Base-by-base conservation (phyloP, 2,329 filamentous ascomycete species). In the Pseudocercospora fuligena region DNA sequence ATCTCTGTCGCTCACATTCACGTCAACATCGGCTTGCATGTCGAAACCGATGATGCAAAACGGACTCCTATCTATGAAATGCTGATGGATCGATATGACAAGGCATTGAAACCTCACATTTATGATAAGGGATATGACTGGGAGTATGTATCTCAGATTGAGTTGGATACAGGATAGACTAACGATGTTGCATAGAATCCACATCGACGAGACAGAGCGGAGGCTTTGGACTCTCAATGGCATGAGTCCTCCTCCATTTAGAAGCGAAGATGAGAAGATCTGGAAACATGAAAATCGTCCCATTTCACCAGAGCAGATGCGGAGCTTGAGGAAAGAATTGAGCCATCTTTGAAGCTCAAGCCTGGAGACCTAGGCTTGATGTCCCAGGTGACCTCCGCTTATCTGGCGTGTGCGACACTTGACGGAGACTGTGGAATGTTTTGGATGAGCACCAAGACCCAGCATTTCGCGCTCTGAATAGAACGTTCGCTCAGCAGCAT, bases 151-250 rank as follows among this genome's bases (percentile, higher is more conserved):
- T 21, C 23, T 33, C 31, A 33, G 2, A 33, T 33, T 31, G 31
- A 33, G 31, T 11, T 12, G 2, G 31, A 12, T 12, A 33, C 31
- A 33, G 31, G 9, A 33, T 5, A 33, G 31, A 33, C 27, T 33
- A n/a, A 29, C 7, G 12, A 16, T 14, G 27, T 6, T 58, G 54
- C 14, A 16, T 58, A 58, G 54, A n/a, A 59, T 59, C 23, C 77
- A 79, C 61, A 71, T 83, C 29, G 73, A 77, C 9, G 81, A 84
- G 73, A 82, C 79, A 31, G 77, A 78, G n/a, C 71, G 80, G 19
- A 16, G 33, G 16, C 43, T 84, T 60, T 84, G 82, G 82, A 81
- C 79, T 71, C 72, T 83, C 12, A 77, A 83, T 25, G 82, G 80
- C 0, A 19, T 82, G 7, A 70, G 74, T 49, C 77, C 80, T 27